These are phyloP conservation scores for Podila minutissima DNA, from an alignment of 192 early-diverging fungal genomes.

Conservation along the genomic window DNA sequence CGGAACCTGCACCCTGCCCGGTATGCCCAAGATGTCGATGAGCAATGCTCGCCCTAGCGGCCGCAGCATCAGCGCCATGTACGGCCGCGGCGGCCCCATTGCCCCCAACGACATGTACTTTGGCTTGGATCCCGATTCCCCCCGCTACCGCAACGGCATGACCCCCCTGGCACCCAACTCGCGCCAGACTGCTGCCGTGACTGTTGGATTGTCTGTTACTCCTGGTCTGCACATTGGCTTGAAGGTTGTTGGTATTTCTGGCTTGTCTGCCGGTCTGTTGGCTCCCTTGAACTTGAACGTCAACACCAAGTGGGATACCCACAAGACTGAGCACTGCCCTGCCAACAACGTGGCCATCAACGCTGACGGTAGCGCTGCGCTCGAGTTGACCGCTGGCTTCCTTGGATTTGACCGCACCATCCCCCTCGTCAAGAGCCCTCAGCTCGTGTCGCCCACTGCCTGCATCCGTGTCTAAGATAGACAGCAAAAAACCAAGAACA, in stretches of 20 bases:
- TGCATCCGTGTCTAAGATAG: slow-evolving; percentile 12
- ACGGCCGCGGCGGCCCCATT: background rate
- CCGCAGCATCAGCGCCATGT: background rate
- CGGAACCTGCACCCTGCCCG: slow-evolving; percentile 32
- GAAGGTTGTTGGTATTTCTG: slow-evolving; percentile 17
- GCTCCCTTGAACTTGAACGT: slow-evolving; percentile 20
- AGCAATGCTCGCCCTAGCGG: background rate
- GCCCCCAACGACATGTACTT: slow-evolving; percentile 9
- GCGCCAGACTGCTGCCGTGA: slow-evolving; percentile 23
- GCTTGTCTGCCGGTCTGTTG: slow-evolving; percentile 16
- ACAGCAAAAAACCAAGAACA: background rate
- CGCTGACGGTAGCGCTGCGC: slow-evolving; percentile 16
- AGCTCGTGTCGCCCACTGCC: slow-evolving; percentile 9
- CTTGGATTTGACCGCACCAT: slow-evolving; percentile 33
- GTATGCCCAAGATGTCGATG: slow-evolving; percentile 13
- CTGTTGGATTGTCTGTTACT: slow-evolving; percentile 17
- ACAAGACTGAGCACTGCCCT: slow-evolving; percentile 14
- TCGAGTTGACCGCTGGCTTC: slow-evolving; percentile 18
- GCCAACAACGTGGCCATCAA: slow-evolving; percentile 19
- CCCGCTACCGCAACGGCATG: slow-evolving; percentile 4
- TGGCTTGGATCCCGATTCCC: slow-evolving; percentile 12
- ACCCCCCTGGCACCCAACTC: slow-evolving; percentile 4
- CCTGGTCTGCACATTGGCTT: slow-evolving; percentile 20
- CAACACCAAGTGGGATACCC: slow-evolving; percentile 38
- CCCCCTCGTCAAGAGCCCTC: slow-evolving; percentile 14